phyloP scores from a whole-genome alignment of 1,284 basidiomycete genomes.

The Ceratobasidium sp. region DNA sequence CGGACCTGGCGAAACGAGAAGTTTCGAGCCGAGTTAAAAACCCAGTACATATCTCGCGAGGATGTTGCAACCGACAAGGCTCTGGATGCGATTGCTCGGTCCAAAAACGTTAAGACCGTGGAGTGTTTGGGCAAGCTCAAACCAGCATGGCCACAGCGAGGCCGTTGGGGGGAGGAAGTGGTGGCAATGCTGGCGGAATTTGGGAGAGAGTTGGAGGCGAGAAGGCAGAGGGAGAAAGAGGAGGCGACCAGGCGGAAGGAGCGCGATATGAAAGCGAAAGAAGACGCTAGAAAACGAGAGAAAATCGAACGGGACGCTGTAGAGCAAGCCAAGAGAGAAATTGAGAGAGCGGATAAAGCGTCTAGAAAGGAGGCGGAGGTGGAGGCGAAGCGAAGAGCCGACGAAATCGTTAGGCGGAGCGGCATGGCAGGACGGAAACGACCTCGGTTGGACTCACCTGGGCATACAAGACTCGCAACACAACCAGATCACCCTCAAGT shows the following conservation, averaged over 20 bases:
- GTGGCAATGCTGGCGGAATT: not conserved
- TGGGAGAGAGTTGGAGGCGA: not conserved
- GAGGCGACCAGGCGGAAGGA: too few species aligned
- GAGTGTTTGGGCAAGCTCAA: not conserved
- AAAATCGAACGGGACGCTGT: too few species aligned
- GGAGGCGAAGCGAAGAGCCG: not conserved
- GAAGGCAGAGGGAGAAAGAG: not conserved
- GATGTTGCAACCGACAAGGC: slow-evolving; percentile 1
- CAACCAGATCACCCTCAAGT: too few species aligned
- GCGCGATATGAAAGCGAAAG: too few species aligned
- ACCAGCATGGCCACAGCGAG: not conserved
- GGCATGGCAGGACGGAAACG: not conserved
- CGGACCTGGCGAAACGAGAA: too few species aligned
- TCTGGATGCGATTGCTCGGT: not conserved
- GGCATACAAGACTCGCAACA: too few species aligned
- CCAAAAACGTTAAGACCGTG: not conserved
- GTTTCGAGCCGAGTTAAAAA: too few species aligned
- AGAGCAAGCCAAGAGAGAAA: not conserved
- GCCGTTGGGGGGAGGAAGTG: not conserved
- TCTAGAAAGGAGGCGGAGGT: not conserved
- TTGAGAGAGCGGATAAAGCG: not conserved
- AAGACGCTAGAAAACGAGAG: too few species aligned
- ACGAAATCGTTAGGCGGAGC: not conserved
- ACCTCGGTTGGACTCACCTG: too few species aligned
- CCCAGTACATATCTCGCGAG: not conserved